Conservation (phyloP, 805 yeast genomes). For the Teunomyces atbi region DNA sequence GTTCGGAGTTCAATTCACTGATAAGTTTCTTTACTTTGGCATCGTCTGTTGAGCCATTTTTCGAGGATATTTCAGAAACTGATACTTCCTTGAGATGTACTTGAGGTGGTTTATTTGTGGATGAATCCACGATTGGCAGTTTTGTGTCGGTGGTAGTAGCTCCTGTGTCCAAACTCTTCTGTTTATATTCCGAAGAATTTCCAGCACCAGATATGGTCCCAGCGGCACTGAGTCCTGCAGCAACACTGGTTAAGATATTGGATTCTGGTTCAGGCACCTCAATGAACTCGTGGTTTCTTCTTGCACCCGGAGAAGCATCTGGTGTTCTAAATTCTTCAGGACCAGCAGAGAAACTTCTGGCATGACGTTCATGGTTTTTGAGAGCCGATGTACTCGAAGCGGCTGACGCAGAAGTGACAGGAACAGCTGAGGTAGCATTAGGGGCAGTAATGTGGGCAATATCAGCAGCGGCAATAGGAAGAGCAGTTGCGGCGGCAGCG, state of each 20-base stretch:
- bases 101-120: not conserved
- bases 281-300: conserved; percentile 22
- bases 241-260: conserved; percentile 7
- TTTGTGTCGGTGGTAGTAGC: too few species aligned
- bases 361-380: conserved; percentile 24
- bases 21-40: conserved; percentile 31
- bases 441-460: too few species aligned
- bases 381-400: conserved; percentile 7
- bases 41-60: conserved; percentile 15
- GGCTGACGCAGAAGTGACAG: conserved; percentile 17
- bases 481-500: conserved; percentile 20
- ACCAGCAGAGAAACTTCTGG: conserved; percentile 38
- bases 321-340: conserved; percentile 27
- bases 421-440: conserved; percentile 20
- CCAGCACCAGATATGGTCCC: not conserved
- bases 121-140: too few species aligned
- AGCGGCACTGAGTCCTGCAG: conserved; percentile 4
- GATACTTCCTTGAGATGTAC: not conserved
- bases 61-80: conserved; percentile 1
- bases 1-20: conserved; percentile 31
- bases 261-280: conserved; percentile 30
- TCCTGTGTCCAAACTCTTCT: conserved; percentile 5
- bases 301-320: conserved; percentile 16
- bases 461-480: conserved; percentile 13
- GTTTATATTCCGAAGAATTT: not conserved